Percentiles rank a stretch among this genome's conserved stretches.
These are phyloP conservation scores for Pseudogymnoascus destructans DNA, from an alignment of 2,329 filamentous ascomycete genomes.

Conservation along the genomic window DNA sequence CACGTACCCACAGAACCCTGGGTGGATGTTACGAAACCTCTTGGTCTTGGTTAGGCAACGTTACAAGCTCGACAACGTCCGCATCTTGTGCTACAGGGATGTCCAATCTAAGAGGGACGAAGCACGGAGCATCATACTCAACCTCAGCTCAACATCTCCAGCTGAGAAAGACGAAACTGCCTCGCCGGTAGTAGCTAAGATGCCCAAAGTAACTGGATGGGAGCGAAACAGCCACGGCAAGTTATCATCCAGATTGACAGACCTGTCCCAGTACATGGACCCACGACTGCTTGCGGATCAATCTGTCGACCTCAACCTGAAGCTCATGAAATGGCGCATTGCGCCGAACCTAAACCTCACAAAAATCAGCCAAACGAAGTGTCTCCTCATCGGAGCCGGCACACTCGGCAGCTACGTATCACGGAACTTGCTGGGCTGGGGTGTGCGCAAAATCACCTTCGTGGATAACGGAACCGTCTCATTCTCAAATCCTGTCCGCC, in stretches of 20 bases:
- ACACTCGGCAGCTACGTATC: constrained; percentile 92
- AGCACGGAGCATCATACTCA: constrained; percentile 65
- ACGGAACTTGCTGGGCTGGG: constrained; percentile 87
- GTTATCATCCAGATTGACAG: constrained; percentile 62
- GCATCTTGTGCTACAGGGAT: constrained; percentile 85
- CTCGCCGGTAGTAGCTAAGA: constrained; percentile 26
- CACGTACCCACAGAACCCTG: constrained; percentile 73
- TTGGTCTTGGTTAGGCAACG: constrained; percentile 72
- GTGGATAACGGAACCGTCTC: constrained; percentile 88
- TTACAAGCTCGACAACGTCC: constrained; percentile 62
- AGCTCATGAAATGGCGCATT: constrained; percentile 98
- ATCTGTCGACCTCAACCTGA: constrained; percentile 89
- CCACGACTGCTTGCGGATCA: constrained; percentile 78
- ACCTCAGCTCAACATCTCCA: constrained; percentile 22
- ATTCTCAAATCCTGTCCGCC: constrained; percentile 90
- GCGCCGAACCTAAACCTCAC: constrained; percentile 80
- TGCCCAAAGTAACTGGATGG: constrained; percentile 94
- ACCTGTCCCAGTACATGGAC: constrained; percentile 88
- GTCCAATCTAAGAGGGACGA: constrained; percentile 64
- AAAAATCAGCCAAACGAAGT: constrained; percentile 77
- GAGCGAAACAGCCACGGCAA: constrained; percentile 73
- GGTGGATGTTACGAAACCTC: constrained; percentile 86
- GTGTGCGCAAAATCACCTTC: constrained; percentile 88
- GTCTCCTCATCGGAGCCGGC: constrained; percentile 79
- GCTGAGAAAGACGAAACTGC: constrained; percentile 16